phyloP scores from a whole-genome alignment of 1,284 basidiomycete genomes.

The Cerioporus squamosus region DNA sequence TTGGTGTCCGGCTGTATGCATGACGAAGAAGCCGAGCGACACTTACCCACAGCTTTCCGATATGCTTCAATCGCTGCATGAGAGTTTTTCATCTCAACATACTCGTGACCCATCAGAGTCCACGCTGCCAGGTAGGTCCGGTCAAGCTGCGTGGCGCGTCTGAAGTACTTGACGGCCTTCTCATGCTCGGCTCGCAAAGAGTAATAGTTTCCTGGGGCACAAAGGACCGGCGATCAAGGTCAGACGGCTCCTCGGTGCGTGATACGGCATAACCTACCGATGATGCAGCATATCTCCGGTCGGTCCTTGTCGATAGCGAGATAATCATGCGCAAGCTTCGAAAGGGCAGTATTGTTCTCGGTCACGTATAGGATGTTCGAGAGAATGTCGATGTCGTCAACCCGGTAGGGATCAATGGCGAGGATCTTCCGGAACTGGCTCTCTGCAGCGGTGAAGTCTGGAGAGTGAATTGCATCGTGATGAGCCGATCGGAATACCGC shows the following conservation, averaged over 20 bases:
- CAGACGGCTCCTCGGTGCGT: neutral
- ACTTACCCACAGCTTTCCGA: conserved; percentile 89
- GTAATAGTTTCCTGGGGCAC: conserved; percentile 87
- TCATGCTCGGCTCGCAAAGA: conserved; percentile 92
- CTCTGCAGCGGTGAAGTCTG: conserved; percentile 89
- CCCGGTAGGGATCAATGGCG: conserved; percentile 82
- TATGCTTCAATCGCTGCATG: conserved; percentile 99
- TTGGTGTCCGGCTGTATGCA: neutral
- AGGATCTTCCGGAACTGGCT: conserved; percentile 84
- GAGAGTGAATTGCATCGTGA: conserved; percentile 1
- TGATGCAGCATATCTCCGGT: conserved; percentile 93
- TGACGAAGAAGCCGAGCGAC: neutral
- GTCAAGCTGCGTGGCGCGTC: conserved; percentile 92
- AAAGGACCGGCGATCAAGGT: neutral
- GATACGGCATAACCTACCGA: conserved; percentile 63
- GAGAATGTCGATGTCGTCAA: conserved; percentile 96
- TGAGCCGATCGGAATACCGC: conserved; percentile 2
- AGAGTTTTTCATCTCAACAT: conserved; percentile 98
- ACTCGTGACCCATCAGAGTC: conserved; percentile 99
- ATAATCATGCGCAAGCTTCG: conserved; percentile 92
- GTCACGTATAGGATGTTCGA: conserved; percentile 98
- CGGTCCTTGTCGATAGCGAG: conserved; percentile 86
- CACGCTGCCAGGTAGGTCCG: conserved; percentile 95
- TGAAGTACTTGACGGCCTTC: conserved; percentile 95
- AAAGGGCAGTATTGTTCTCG: conserved; percentile 87